phyloP scores from a whole-genome alignment of 2,329 filamentous ascomycete genomes.

The Elsinoe necatrix region DNA sequence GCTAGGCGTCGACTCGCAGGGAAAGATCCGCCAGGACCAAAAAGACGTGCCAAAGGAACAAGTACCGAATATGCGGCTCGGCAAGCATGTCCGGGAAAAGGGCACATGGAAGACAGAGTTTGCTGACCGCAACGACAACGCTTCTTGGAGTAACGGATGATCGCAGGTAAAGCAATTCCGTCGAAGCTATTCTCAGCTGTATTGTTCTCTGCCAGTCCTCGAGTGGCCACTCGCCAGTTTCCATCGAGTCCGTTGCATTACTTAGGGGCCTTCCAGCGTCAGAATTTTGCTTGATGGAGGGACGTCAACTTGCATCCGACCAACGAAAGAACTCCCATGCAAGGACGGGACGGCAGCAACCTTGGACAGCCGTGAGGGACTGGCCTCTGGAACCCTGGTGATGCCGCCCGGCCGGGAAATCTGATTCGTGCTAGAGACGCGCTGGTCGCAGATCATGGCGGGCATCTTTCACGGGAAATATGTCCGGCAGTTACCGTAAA shows the following conservation, averaged over 20 bases:
- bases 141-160: neutral
- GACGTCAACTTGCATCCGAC: neutral
- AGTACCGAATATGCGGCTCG: slow-evolving; percentile 16
- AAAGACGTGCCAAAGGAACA: neutral
- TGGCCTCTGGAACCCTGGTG: neutral
- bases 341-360: slow-evolving; percentile 14
- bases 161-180: slow-evolving; percentile 1
- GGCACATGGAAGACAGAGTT: slow-evolving; percentile 10
- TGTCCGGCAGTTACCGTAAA: slow-evolving; percentile 11
- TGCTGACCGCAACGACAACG: slow-evolving; percentile 8
- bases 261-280: neutral
- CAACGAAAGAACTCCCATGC: neutral
- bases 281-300: neutral
- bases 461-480: slow-evolving; percentile 12
- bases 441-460: slow-evolving; percentile 9
- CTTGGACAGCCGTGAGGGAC: slow-evolving; percentile 11
- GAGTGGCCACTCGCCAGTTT: neutral
- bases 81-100: slow-evolving; percentile 11
- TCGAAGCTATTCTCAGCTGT: neutral
- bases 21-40: neutral
- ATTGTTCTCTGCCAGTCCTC: neutral
- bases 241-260: neutral
- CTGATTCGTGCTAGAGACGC: slow-evolving; percentile 5
- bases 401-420: slow-evolving; percentile 9
- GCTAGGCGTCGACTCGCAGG: neutral